phyloP scores from a whole-genome alignment of 805 yeast genomes.

The Cyberlindnera bimundalis region DNA sequence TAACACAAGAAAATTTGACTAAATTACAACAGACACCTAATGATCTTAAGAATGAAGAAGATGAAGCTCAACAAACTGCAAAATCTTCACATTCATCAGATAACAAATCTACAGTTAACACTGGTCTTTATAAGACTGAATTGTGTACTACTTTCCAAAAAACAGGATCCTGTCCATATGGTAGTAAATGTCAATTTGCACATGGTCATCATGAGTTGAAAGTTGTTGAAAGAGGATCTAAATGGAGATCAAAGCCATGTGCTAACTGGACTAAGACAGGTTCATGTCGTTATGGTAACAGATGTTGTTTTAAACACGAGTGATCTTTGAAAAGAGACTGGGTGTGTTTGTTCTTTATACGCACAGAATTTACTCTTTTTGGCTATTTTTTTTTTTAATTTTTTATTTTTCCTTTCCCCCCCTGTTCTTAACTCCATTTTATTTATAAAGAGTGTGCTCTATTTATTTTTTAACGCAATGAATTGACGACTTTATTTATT shows the following conservation, averaged over 20 bases:
- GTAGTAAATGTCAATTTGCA: constrained; percentile 90
- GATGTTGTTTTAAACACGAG: constrained; percentile 91
- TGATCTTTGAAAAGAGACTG: too few relatives aligned
- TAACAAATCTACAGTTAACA: constrained; percentile 31
- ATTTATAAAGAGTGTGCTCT: constrained; percentile 4
- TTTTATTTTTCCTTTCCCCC: neutral
- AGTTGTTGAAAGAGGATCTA: constrained; percentile 65
- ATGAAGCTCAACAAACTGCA: neutral
- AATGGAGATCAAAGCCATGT: constrained; percentile 90
- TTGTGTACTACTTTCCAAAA: constrained; percentile 75
- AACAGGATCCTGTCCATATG: constrained; percentile 78
- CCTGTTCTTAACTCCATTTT: neutral
- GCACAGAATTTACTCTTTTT: too few relatives aligned
- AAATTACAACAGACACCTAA: constrained; percentile 17
- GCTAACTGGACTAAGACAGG: constrained; percentile 84
- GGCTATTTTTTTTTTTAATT: neutral
- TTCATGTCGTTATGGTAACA: constrained; percentile 79
- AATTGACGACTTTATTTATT: constrained; percentile 13
- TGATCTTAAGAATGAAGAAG: neutral
- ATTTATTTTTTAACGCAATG: constrained; percentile 13
- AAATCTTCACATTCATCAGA: constrained; percentile 12
- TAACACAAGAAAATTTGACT: constrained; percentile 25
- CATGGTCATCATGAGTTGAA: constrained; percentile 82
- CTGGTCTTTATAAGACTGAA: constrained; percentile 85
- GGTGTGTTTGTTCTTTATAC: too few relatives aligned